These are phyloP conservation scores for Plasmopara viticola DNA, from an alignment of 352 stramenopile genomes.

Conservation along the genomic window DNA sequence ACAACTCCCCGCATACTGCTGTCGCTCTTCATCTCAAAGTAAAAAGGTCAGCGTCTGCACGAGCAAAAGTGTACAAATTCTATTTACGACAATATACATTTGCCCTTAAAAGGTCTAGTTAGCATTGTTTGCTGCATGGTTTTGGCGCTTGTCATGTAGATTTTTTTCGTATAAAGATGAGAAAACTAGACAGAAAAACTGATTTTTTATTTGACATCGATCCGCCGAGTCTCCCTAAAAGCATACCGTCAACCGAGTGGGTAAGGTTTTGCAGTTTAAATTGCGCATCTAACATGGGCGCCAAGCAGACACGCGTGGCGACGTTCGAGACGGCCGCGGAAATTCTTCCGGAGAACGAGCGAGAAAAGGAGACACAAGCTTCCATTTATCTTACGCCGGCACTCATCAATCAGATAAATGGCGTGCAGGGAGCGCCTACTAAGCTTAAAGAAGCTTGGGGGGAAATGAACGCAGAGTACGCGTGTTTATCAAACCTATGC, in stretches of 20 bases:
- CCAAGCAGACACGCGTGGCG: slow-evolving; percentile 73
- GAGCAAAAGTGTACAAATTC: too few species aligned
- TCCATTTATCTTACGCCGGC: slow-evolving; percentile 65
- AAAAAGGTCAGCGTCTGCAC: too few species aligned
- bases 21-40: too few species aligned
- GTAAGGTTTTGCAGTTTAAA: too few species aligned
- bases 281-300: slow-evolving; percentile 35
- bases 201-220: neutral
- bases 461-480: slow-evolving; percentile 42
- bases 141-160: too few species aligned
- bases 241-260: slow-evolving; percentile 1
- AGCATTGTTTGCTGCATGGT: too few species aligned
- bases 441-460: slow-evolving; percentile 9
- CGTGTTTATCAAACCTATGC: too few species aligned
- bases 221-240: neutral
- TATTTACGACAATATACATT: too few species aligned
- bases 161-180: too few species aligned
- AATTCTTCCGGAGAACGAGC: slow-evolving; percentile 35
- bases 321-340: slow-evolving; percentile 39
- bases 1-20: too few species aligned
- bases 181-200: too few species aligned
- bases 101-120: too few species aligned
- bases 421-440: slow-evolving; percentile 22
- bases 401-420: slow-evolving; percentile 66
- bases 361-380: slow-evolving; percentile 39